Conservation (phyloP, 768 basidiomycete species). For the Leccinellum albellum region DNA sequence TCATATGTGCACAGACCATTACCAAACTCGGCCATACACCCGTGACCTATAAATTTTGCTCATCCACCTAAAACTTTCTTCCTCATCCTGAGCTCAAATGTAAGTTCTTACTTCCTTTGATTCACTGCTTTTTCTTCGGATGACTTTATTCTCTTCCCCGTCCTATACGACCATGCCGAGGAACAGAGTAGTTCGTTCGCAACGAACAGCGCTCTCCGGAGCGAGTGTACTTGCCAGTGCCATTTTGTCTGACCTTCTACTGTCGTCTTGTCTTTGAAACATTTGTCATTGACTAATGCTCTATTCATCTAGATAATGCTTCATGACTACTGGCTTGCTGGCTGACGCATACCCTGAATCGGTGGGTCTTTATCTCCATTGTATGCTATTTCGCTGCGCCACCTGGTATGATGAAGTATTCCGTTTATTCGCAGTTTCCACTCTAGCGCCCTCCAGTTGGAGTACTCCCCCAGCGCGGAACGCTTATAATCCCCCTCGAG, state of each 20-base stretch:
- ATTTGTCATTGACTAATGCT: slow-evolving; percentile 15
- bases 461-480: slow-evolving; percentile 74
- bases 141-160: slow-evolving; percentile 90
- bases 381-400: slow-evolving; percentile 17
- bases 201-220: slow-evolving; percentile 62
- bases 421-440: slow-evolving; percentile 87
- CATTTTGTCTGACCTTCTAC: slow-evolving; percentile 66
- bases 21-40: slow-evolving; percentile 27
- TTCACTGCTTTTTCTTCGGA: slow-evolving; percentile 30
- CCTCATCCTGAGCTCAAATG: not conserved
- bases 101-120: slow-evolving; percentile 8
- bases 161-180: slow-evolving; percentile 89
- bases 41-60: slow-evolving; percentile 27
- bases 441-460: slow-evolving; percentile 62
- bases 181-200: slow-evolving; percentile 75
- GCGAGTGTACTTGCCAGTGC: slow-evolving; percentile 87
- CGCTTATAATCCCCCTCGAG: slow-evolving; percentile 67
- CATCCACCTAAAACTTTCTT: not conserved
- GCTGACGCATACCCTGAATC: not conserved
- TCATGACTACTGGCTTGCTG: not conserved
- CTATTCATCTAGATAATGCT: slow-evolving; percentile 2
- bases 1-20: slow-evolving; percentile 29
- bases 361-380: slow-evolving; percentile 23
- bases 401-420: slow-evolving; percentile 50
- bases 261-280: not conserved